These are phyloP conservation scores for Phytophthora capsici DNA, from an alignment of 352 stramenopile genomes.

Conservation along the genomic window DNA sequence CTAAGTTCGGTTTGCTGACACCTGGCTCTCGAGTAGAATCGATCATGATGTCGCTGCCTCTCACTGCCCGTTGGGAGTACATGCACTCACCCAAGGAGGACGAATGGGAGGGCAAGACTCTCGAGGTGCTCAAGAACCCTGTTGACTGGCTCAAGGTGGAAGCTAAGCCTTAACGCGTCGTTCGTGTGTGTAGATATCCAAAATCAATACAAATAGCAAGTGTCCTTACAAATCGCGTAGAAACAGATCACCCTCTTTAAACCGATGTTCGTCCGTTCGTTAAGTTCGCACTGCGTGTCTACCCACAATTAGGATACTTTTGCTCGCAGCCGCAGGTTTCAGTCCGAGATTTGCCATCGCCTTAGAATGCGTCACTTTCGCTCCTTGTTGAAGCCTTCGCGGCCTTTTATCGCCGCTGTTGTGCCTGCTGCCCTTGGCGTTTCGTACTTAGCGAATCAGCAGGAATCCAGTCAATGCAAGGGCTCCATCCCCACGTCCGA, in stretches of 20 bases:
- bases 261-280: conserved; percentile 1
- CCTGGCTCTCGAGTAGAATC: conserved; percentile 95
- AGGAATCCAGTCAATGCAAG: conserved; percentile 52
- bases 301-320: conserved; percentile 23
- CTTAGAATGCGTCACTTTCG: conserved; percentile 35
- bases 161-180: conserved; percentile 21
- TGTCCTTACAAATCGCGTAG: too few species aligned
- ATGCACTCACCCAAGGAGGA: conserved; percentile 79
- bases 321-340: conserved; percentile 22
- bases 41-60: conserved; percentile 98
- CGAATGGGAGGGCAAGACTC: conserved; percentile 91
- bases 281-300: conserved; percentile 27
- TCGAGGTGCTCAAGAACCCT: conserved; percentile 92
- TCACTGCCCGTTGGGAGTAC: conserved; percentile 97
- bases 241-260: conserved; percentile 5
- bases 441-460: conserved; percentile 25
- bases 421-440: conserved; percentile 31
- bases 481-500: conserved; percentile 36
- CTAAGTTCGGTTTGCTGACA: conserved; percentile 97
- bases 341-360: conserved; percentile 32
- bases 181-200: conserved; percentile 32
- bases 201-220: conserved; percentile 1
- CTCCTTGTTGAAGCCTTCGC: conserved; percentile 28
- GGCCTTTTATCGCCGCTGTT: conserved; percentile 28
- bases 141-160: conserved; percentile 92